Base-by-base conservation (phyloP, 805 yeast species). In the Saccharomyces kudriavzevii region DNA sequence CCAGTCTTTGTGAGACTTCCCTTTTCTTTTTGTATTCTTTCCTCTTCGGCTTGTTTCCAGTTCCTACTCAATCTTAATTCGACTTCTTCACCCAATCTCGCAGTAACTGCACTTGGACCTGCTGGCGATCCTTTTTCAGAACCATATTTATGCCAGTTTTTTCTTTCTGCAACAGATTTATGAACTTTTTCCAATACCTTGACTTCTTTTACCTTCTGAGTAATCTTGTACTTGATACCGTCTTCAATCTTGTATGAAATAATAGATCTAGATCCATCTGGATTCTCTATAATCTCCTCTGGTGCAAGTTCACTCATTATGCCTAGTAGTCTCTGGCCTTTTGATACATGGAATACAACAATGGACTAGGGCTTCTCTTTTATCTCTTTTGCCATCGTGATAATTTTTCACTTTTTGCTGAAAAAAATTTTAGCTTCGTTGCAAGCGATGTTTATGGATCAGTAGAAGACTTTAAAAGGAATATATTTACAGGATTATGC, bases 211-310 rank as follows among this genome's bases (percentile, higher is more conserved):
- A 94, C 82, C 68, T 79, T 87, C 70, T 91, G 96, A 47, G 96
- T 90, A 51, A 91, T 81, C 71, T 86, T 89, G 58, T 87, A 89
- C 68, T 86, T 90, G 70, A 88, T 84, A 56, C 96, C 96, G 56
- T 85, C 83, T 63, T 87, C 85, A 59, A 81, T 73, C 66, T 86
- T 80, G 75, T 78, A 91, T 46, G 91, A 81, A 54, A 90, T 79
- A 52, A 92, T 84, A 9, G 96, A 89, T 72, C 87, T 89, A 56
- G 97, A 87, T 52, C 96, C 97, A 67, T 91, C 97, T 40, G 83
- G 75, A 68, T 90, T 89, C 48, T 79, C 79, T 52, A 83, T 86
- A 63, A 89, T 79, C 68, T 84, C 85, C 51, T 96, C 86, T 48
- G 84, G 77, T 51, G 84, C 83, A 59, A 87, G 79, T 57, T 85